These are phyloP conservation scores for Pugionium dolabratum DNA, from an alignment of 345 rosid genomes.

Conservation along the genomic window DNA sequence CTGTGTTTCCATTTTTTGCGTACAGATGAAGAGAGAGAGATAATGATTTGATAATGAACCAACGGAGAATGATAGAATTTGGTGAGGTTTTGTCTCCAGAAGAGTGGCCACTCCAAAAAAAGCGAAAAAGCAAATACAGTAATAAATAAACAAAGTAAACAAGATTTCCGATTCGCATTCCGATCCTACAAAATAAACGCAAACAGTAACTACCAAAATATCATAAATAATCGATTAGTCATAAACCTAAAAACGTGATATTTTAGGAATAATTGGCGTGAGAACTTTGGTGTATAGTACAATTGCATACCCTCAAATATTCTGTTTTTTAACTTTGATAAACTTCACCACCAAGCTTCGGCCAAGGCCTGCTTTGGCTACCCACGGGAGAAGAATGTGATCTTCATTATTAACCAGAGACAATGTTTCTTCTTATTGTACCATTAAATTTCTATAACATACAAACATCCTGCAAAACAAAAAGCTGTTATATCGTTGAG, in stretches of 20 bases:
- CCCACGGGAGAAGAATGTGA: too few relatives aligned
- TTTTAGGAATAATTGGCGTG: not conserved
- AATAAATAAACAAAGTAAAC: slow-evolving; percentile 2
- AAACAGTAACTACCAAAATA: slow-evolving; percentile 15
- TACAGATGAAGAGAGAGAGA: slow-evolving; percentile 26
- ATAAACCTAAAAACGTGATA: not conserved
- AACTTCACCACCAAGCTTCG: too few relatives aligned
- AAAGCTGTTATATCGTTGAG: too few relatives aligned
- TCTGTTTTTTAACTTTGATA: too few relatives aligned
- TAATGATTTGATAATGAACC: slow-evolving; percentile 24
- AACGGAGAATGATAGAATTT: slow-evolving; percentile 31
- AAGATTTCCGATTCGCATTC: slow-evolving; percentile 29
- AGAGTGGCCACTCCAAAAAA: slow-evolving; percentile 29
- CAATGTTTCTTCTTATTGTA: slow-evolving; percentile 16
- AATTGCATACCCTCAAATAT: too few relatives aligned
- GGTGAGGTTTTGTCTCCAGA: slow-evolving; percentile 35
- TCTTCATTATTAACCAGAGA: not conserved
- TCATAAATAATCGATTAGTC: not conserved
- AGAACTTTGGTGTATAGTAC: too few relatives aligned
- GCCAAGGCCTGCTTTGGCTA: too few relatives aligned
- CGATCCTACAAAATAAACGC: slow-evolving; percentile 24
- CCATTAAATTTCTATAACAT: slow-evolving; percentile 3
- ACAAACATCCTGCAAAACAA: not conserved
- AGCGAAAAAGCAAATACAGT: not conserved
- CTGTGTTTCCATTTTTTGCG: slow-evolving; percentile 1